A percentile compares a stretch with the other conserved stretches of the same genome.
Conservation (phyloP, 768 basidiomycete species). For the Sporobolomyces phaffii region DNA sequence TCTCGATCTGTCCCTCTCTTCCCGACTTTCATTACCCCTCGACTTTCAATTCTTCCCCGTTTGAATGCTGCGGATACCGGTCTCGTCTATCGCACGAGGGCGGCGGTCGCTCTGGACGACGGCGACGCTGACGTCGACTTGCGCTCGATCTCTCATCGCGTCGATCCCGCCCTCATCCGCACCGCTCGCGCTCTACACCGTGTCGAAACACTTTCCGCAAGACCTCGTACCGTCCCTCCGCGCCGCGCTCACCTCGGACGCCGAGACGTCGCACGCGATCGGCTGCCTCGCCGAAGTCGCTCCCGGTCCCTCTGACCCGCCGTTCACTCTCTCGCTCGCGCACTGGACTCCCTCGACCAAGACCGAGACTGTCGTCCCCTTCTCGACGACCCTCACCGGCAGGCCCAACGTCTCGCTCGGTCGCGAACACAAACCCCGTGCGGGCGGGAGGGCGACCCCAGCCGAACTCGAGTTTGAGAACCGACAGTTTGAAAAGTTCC, state of each 20-base stretch:
- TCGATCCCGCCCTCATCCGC: background rate
- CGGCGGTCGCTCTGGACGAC: conserved; percentile 17
- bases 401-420: conserved; percentile 28
- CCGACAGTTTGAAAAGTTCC: conserved; percentile 23
- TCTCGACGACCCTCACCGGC: conserved; percentile 21
- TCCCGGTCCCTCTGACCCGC: background rate
- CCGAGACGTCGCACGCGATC: background rate
- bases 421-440: conserved; percentile 20
- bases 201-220: conserved; percentile 33
- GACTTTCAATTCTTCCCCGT: too few relatives aligned
- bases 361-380: background rate
- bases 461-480: background rate
- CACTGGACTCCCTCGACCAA: background rate
- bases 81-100: too few relatives aligned
- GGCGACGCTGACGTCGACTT: conserved; percentile 13
- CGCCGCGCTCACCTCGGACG: background rate
- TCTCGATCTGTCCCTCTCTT: too few relatives aligned
- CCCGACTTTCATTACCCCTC: too few relatives aligned
- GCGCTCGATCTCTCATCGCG: conserved; percentile 3
- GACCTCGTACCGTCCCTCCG: conserved; percentile 3
- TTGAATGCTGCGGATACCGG: conserved; percentile 7
- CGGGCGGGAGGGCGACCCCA: background rate
- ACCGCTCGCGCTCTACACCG: background rate
- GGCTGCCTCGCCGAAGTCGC: conserved; percentile 26
- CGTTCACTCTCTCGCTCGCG: conserved; percentile 15